Evolutionary conservation across 2,329 filamentous ascomycete genomes (phyloP), one percentile per base, ranked within the genome.

Genomic region (Fusarium xylarioides): DNA sequence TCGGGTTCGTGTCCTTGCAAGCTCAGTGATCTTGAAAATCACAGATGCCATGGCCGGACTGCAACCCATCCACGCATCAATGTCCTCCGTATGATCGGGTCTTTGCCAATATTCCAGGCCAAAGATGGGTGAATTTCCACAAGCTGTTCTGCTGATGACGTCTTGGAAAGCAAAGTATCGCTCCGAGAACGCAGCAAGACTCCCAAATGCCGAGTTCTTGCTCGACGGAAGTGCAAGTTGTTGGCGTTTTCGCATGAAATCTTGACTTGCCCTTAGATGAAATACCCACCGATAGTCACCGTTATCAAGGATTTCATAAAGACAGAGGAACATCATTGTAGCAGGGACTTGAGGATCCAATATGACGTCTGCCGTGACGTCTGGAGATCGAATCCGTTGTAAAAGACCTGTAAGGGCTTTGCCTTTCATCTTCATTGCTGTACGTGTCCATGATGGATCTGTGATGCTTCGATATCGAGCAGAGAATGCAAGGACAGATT

Each of bases 81-180:
- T 63, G 5, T 79, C 65, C 2, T 60, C 55, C 0, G 68, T 50
- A 1, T 72, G 71, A 28, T 70, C 66, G 2, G 70, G 60, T 6
- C 67, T 78, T 30, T 81, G 79, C 85, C 85, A 87, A 63, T 86
- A 86, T 55, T 86, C 84, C 35, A 78, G 80, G 4, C 84, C 85
- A 50, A 87, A 87, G 0, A 85, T 76, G 0, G 84, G 82, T 14
- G 83, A 81, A 16, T 86, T 83, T 6, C 84, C 85, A 57, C 85
- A 87, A 1, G 85, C 85, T 0, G 85, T 87, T 38, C 85, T 81
- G 34, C 85, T 85, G 68, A 87, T 86, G 21, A 86, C 84, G 65
- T 87, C 85, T 65, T 87, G 85, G 19, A 86, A 87, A 7, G 85
- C 85, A 61, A 87, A 87, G 68, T 86, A 87, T 3, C 82, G 80